Base-by-base conservation (phyloP, 225 moss, liverwort and hornwort species). In the Antitrichia curtipendula region DNA sequence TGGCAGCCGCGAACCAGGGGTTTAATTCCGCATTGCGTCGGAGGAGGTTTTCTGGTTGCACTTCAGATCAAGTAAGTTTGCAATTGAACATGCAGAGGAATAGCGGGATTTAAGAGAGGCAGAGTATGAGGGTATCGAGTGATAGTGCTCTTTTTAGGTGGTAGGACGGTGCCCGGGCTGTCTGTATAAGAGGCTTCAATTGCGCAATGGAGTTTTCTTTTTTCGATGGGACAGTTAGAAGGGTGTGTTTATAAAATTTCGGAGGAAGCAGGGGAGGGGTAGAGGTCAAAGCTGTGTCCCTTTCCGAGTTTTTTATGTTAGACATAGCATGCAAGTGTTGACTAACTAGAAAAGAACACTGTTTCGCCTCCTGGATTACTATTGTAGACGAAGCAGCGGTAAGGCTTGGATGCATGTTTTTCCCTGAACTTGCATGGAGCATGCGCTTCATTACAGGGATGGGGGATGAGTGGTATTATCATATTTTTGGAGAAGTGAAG, bases 51-150 rank as follows among this genome's bases (percentile, higher is more conserved):
- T 85, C 62, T 84, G 80, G 23, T 28, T 58, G 80, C 60, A 31
- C 63, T 74, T 68, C 84, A 36, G 85, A 81, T 80, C 45, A 84
- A 89, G 91, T 89, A 79, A 87, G 91, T 90, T 59, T 60, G 74
- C 82, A 71, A 82, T 85, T 87, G 72, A 58, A 72, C 72, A 64
- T 77, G 81, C 54, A 40, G 57, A 70, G 62, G 36, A 69, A 9
- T 56, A 75, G 81, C 60, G 84, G 62, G 84, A 68, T 56, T 23
- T 10, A 63, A 77, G 63, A 52, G 71, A 64, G 82, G 82, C 69
- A 40, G 56, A 77, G 63, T 8, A 32, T 34, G 71, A 73, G 87
- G 57, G 53, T 40, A 70, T 62, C 24, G 74, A 28, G 72, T 73
- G 79, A 65, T 11, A 58, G 64, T 58, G 41, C 58, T 43, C 32